phyloP scores from a whole-genome alignment of 257 asterid genomes.

The Coffea eugenioides region DNA sequence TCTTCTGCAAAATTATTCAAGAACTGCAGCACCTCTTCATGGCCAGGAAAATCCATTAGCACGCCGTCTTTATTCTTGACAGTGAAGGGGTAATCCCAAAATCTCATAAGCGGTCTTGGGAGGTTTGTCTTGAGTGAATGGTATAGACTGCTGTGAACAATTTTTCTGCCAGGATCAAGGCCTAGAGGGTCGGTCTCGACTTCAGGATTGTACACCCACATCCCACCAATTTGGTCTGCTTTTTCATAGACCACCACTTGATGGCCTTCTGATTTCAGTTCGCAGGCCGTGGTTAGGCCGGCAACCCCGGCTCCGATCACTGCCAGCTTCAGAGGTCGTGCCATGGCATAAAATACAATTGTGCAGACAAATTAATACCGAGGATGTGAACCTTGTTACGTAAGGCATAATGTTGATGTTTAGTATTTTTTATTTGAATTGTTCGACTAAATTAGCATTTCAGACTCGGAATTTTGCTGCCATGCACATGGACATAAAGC shows the following conservation, averaged over 20 bases:
- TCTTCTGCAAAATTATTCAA: constrained; percentile 29
- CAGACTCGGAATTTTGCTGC: too few relatives aligned
- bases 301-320: constrained; percentile 21
- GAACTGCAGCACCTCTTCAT: constrained; percentile 29
- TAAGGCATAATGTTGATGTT: too few relatives aligned
- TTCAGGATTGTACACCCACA: constrained; percentile 38
- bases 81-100: constrained; percentile 46
- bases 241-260: constrained; percentile 19
- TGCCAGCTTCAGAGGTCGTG: constrained; percentile 12
- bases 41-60: constrained; percentile 43
- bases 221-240: constrained; percentile 43
- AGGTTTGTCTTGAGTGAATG: constrained; percentile 48
- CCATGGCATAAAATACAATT: neutral
- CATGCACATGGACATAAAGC: too few relatives aligned
- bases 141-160: constrained; percentile 48
- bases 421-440: too few relatives aligned
- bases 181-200: constrained; percentile 42
- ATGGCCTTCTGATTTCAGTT: constrained; percentile 10
- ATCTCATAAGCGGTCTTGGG: constrained; percentile 54
- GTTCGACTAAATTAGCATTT: too few relatives aligned
- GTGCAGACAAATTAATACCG: too few relatives aligned
- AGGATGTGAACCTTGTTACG: too few relatives aligned
- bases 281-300: too few relatives aligned
- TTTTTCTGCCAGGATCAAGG: constrained; percentile 49
- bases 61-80: constrained; percentile 11